Evolutionary conservation across 2,329 filamentous ascomycete genomes (phyloP), one percentile per base, ranked within the genome.

Genomic region (Neospermospora avenae): DNA sequence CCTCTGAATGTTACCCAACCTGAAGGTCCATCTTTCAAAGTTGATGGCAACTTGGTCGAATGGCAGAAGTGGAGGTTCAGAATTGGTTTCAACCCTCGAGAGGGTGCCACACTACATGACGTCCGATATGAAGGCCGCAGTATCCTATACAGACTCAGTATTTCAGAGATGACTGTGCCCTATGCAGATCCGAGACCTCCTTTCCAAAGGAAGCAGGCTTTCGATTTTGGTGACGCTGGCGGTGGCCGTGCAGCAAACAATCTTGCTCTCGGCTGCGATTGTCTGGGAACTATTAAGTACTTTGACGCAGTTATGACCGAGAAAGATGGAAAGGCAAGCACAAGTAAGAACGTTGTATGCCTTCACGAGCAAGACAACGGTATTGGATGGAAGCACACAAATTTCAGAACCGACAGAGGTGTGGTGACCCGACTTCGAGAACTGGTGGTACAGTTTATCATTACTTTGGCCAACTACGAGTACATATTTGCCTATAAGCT

Each of bases 321-420:
- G 16, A 70, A 80, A 13, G 75, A 82, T 52, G 87, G 86, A 4
- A 77, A 79, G 52, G 80, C 84, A 0, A 78, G 76, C 8, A 66
- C 77, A 0, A 77, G 78, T 25, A 79, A 79, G 31, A 88, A 88
- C 63, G 84, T 85, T 3, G 76, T 89, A 57, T 89, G 86, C 67
- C 74, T 89, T 5, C 86, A 89, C 68, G 86, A 89, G 70, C 83
- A 87, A 67, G 86, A 89, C 66, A 81, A 83, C 57, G 87, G 86
- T 2, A 86, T 89, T 57, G 78, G 80, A 14, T 88, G 85, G 84
- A 89, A 89, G 70, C 86, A 89, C 73, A 87, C 85, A 8, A 88
- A 89, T 74, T 87, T 82, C 75, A 78, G 85, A 2, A 88, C 84
- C 0, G 77, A 79, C 35, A 78, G 82, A 4, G 84, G 84, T 0